Percentiles rank a stretch among this genome's conserved stretches.
phyloP scores from a whole-genome alignment of 2,329 filamentous ascomycete genomes.

The Monosporascus sp. region DNA sequence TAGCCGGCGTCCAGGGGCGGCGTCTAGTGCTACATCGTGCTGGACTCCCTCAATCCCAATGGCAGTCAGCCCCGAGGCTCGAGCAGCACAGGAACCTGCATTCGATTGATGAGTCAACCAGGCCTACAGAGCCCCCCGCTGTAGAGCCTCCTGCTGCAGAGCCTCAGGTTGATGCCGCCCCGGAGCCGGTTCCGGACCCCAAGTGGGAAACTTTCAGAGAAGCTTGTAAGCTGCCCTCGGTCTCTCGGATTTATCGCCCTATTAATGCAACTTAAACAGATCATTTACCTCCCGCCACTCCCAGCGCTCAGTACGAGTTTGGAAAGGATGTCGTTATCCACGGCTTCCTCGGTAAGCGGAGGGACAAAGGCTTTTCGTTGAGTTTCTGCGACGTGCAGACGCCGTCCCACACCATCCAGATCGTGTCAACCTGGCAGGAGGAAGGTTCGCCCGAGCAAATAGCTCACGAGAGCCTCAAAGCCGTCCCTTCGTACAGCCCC shows the following conservation, averaged over 20 bases:
- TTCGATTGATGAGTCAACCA: constrained; percentile 3
- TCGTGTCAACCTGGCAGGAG: constrained; percentile 40
- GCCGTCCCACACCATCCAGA: constrained; percentile 26
- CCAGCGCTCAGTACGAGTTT: constrained; percentile 10
- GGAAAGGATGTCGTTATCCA: constrained; percentile 45
- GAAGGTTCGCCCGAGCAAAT: constrained; percentile 28
- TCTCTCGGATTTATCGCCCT: background rate
- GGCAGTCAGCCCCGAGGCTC: background rate
- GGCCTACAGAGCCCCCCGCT: background rate
- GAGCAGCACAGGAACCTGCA: constrained; percentile 2
- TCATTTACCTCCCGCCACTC: background rate
- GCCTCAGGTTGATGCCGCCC: background rate
- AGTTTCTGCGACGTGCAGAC: constrained; percentile 59
- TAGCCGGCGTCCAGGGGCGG: constrained; percentile 4
- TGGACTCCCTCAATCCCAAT: background rate
- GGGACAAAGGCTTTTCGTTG: constrained; percentile 63
- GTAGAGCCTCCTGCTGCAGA: background rate
- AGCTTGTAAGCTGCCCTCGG: constrained; percentile 13
- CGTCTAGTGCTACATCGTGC: background rate
- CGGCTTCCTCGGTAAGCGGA: constrained; percentile 68
- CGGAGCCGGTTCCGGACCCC: background rate
- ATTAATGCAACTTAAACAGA: background rate
- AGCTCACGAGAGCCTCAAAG: constrained; percentile 37
- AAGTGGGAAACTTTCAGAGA: constrained; percentile 11
- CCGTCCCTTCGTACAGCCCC: constrained; percentile 46